Base-by-base conservation (phyloP, 352 stramenopile genomes). In the Phytophthora foliorum region DNA sequence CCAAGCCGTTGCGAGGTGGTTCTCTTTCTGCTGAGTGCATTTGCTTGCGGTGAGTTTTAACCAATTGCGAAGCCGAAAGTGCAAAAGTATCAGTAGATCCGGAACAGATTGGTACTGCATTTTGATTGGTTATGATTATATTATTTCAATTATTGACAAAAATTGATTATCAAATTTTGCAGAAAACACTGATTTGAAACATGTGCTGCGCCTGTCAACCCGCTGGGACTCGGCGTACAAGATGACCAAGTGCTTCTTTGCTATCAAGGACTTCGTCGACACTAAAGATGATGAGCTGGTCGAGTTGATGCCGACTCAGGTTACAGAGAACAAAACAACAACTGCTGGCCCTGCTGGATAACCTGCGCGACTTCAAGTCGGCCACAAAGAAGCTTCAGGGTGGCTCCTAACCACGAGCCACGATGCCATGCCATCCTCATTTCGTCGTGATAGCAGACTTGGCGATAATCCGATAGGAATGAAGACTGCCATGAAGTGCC, bases 301-400 rank as follows among this genome's bases (percentile, higher is more conserved):
- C 10, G 32, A 57, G 50, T 21, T 57, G 13, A 45, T 57, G n/a
- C 50, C n/a, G 17, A 45, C 50, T 7, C 27, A 32, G 17, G 29
- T 9, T 19, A 45, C 55, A 11, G 19, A 63, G 14, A 63, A 49
- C n/a, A 63, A n/a, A 63, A 48, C 41, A 61, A 61, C n/a, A n/a
- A n/a, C n/a, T n/a, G 27, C 41, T 48, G 27, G 50, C 44, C 3
- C 31, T 63, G 4, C 41, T 22, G 44, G 32, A 63, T 19, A 42
- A 63, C 29, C 16, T 54, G n/a, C 41, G 19, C n/a, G 31, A 16
- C 13, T 54, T 63, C 42, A 45, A 54, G 31, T 54, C 42, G 11
- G 25, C 25, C 10, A 24, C 27, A 7, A 63, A 63, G 29, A 54
- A 54, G 27, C 29, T 54, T 3, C 29, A 54, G 25, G 25, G 25